Evolutionary conservation across 2,329 filamentous ascomycete species (phyloP).

Genomic region (Penicillium sp.): DNA sequence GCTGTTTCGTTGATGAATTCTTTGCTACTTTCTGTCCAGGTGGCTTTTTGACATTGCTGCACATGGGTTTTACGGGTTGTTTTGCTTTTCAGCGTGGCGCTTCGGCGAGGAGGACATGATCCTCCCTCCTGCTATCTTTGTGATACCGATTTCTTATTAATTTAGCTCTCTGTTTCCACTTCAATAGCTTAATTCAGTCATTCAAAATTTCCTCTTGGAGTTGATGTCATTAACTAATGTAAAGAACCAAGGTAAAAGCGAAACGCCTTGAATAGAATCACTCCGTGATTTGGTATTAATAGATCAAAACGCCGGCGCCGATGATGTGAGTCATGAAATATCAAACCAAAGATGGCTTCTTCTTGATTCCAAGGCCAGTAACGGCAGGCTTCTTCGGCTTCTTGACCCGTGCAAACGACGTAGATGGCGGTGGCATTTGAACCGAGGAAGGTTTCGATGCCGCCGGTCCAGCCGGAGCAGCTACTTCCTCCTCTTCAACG

Average conservation of each 20-base stretch:
- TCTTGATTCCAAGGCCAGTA: slow-evolving; percentile 77
- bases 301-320: slow-evolving; percentile 14
- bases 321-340: slow-evolving; percentile 3
- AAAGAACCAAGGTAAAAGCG: background rate
- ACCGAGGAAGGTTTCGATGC: slow-evolving; percentile 24
- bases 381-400: slow-evolving; percentile 85
- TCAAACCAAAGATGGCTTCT: slow-evolving; percentile 57
- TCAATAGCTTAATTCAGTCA: slow-evolving; percentile 4
- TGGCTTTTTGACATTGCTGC: slow-evolving; percentile 10
- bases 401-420: slow-evolving; percentile 65
- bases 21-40: slow-evolving; percentile 3
- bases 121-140: slow-evolving; percentile 13
- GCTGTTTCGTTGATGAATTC: slow-evolving; percentile 13
- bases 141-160: slow-evolving; percentile 22
- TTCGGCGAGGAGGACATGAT: slow-evolving; percentile 12
- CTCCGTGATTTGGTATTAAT: slow-evolving; percentile 1
- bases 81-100: slow-evolving; percentile 25
- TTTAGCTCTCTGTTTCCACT: slow-evolving; percentile 9
- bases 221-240: slow-evolving; percentile 8
- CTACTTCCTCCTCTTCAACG: slow-evolving; percentile 46
- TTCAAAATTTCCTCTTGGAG: slow-evolving; percentile 2
- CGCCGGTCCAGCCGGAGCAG: slow-evolving; percentile 26
- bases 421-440: slow-evolving; percentile 49
- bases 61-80: slow-evolving; percentile 9
- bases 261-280: background rate